Base-by-base conservation (phyloP, 139 green algal genomes). In the Mychonastes homosphaera region DNA sequence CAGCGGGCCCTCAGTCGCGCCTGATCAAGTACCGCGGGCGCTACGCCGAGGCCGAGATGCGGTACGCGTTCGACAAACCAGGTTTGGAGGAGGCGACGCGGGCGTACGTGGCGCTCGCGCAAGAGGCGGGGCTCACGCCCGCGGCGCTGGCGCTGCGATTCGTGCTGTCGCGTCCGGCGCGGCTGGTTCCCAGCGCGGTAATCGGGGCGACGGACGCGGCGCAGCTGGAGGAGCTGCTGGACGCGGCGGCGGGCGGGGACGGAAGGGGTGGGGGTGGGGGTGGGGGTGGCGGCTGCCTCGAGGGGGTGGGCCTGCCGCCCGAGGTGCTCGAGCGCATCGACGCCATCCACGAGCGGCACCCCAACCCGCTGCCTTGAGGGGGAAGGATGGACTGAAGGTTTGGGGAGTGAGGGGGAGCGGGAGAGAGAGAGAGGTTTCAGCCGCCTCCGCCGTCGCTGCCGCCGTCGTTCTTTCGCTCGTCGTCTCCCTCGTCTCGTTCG, bases 11-110 rank as follows among this genome's bases (percentile, higher is more conserved):
- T 16, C 43, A 56, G 9, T 73, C 75, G 19, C 72, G 85, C 3
- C 65, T 95, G 24, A 86, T 87, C 65, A 78, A 69, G 45, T 94
- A 93, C 75, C 73, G 59, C n/a, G 77, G 77, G 8, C 53, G 76
- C 12, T 91, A 91, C 59, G 75, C 80, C 23, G 84, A 91, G 61
- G 83, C 74, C 4, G 84, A 90, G 60, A 79, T 62, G n/a, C 53
- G 64, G 56, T 64, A 28, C 16, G 55, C 28, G 23, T 4, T 38
- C 2, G 23, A 35, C 45, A 28, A 23, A 57, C 21, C n/a, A 12
- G 50, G 36, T 44, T 44, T 89, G 2, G 24, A 8, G 6, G 58
- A 69, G 30, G 87, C 87, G 4, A 62, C 84, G 3, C 23, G 32
- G 3, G 71, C 52, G 13, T 95, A 95, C 68, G 63, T 59, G 13